Percentiles rank a stretch among this genome's conserved stretches.
phyloP scores from a whole-genome alignment of 441 rosid genomes.

The Syzygium malaccense region DNA sequence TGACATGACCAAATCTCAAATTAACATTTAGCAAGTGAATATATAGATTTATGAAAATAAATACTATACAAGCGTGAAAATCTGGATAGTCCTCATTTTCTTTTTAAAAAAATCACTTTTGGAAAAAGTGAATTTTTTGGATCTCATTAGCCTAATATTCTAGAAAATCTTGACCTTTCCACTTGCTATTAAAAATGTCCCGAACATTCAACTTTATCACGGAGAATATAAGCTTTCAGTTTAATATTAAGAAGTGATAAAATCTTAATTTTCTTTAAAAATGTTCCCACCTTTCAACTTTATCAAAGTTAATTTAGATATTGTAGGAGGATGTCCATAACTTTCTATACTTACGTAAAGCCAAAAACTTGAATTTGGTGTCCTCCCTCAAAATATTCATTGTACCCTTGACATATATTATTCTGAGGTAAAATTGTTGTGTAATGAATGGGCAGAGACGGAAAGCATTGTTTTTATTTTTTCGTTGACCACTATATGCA shows the following conservation, averaged over 20 bases:
- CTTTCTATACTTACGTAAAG: background rate
- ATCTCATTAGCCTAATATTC: background rate
- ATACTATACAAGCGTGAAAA: background rate
- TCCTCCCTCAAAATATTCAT: no score
- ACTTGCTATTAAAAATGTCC: background rate
- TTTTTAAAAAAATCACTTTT: background rate
- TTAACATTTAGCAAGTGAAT: background rate
- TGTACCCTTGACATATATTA: background rate
- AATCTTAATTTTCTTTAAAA: no score
- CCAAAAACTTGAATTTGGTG: no score
- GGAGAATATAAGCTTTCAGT: background rate
- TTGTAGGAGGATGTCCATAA: background rate
- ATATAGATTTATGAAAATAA: background rate
- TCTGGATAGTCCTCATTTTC: background rate
- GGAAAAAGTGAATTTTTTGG: background rate
- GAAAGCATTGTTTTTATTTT: no score
- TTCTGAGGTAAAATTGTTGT: no score
- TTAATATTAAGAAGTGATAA: background rate
- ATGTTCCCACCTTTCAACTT: background rate
- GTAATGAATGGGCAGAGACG: no score
- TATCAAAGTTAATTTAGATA: background rate
- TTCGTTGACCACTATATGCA: no score
- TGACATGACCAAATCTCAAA: background rate
- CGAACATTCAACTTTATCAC: background rate
- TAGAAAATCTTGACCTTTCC: background rate